Base-by-base conservation (phyloP, 1,284 basidiomycete species). In the Naganishia sp. region DNA sequence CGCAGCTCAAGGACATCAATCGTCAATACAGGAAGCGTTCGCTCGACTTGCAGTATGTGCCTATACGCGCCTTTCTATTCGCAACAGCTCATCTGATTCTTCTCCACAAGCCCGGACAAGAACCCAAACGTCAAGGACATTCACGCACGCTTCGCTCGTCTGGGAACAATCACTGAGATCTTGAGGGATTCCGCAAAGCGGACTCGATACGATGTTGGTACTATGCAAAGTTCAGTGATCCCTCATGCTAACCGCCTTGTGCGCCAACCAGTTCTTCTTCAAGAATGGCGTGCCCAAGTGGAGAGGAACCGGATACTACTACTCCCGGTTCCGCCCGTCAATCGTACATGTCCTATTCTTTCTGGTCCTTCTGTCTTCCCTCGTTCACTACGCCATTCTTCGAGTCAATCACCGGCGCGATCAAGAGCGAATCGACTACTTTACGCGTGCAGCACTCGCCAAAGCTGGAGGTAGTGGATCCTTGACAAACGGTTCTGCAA, bases 11-110 rank as follows among this genome's bases (percentile, higher is more conserved):
- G 25, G 89, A 94, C 71, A 90, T 97, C 71, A 85, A 85, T 58
- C 91, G 89, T 76, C 91, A 93, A 13, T 95, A 95, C 81, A 83
- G 92, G 71, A 94, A 88, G 80, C 87, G 90, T 81, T 93, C 92
- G 76, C 85, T 95, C 74, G 83, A 86, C 69, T 82, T 94, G 60
- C 94, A 95, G 91, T 94, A 71, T 74, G 88, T 82, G 39, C 42
- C 32, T 53, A 53, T 21, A 61, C 15, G 25, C n/a, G 13, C 41
- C 17, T 46, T 57, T 18, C 46, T 23, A 60, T 9, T 43, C 47
- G n/a, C 21, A 52, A 46, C 21, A 28, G 23, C 32, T 28, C 21
- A 9, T 46, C 18, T 13, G 51, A 49, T 28, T 56, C 49, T 13
- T 17, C 39, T 23, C n/a, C 9, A 63, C n/a, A 72, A 94, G 92